Evolutionary conservation across 140 eudicot genomes (phyloP).

Genomic region (Anethum foeniculum): DNA sequence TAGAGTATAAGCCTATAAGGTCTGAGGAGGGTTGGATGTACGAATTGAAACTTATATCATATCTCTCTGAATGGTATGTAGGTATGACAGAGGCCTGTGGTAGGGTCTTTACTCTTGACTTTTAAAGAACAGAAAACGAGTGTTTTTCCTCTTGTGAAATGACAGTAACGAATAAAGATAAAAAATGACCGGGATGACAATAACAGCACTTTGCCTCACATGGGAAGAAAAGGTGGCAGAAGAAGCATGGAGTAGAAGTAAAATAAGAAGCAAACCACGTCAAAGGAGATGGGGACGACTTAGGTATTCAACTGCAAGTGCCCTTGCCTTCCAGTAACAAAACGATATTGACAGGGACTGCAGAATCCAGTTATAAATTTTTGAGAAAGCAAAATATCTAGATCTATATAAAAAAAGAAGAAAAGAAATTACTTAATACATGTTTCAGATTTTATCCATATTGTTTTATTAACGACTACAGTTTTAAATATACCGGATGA

Average conservation of each 20-base stretch:
- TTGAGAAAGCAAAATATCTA: neutral
- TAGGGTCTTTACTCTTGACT: neutral
- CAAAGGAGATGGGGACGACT: neutral
- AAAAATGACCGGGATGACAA: neutral
- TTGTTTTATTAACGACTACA: no score
- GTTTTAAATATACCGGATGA: no score
- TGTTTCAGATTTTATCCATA: no score
- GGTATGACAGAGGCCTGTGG: neutral
- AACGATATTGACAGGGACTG: neutral
- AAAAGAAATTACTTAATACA: neutral
- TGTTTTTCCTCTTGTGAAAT: neutral
- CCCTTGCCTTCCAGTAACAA: neutral
- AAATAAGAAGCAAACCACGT: neutral
- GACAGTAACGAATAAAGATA: slow-evolving; percentile 3
- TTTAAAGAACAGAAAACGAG: neutral
- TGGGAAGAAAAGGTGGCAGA: slow-evolving; percentile 2
- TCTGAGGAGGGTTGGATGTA: neutral
- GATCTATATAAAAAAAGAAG: neutral
- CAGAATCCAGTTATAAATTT: neutral
- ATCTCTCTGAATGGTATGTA: neutral
- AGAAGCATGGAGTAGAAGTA: slow-evolving; percentile 3
- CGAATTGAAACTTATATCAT: no score
- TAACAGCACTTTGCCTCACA: neutral
- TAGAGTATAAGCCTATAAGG: neutral
- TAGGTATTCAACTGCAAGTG: neutral